Conservation (phyloP, 306 rosid species). For the Casuarina glauca region DNA sequence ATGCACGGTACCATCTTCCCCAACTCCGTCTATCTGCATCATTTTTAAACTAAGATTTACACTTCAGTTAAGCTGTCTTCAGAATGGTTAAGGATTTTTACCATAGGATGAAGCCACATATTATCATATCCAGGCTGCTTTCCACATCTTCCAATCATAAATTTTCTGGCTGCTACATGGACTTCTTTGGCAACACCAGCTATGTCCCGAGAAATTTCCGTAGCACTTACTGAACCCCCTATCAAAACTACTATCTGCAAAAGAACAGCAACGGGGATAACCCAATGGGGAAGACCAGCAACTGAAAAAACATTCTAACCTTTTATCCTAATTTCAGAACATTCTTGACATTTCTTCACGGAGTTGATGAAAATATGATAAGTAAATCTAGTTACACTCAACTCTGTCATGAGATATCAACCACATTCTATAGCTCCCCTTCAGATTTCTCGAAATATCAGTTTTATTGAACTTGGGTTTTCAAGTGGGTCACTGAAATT, state of each 20-base stretch:
- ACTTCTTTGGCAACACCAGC: slow-evolving; percentile 74
- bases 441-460: no score
- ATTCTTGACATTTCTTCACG: no score
- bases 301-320: neutral
- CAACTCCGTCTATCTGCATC: no score
- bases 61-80: no score
- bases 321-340: no score
- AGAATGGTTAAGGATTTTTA: slow-evolving; percentile 18
- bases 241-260: slow-evolving; percentile 67
- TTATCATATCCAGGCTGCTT: slow-evolving; percentile 50
- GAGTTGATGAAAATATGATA: no score
- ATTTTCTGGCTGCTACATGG: slow-evolving; percentile 65
- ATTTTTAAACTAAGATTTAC: no score
- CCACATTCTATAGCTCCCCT: slow-evolving; percentile 26
- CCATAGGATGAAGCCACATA: slow-evolving; percentile 86
- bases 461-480: no score
- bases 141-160: slow-evolving; percentile 31
- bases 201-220: slow-evolving; percentile 71
- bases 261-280: neutral
- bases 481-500: no score
- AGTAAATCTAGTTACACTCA: no score
- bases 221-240: slow-evolving; percentile 67
- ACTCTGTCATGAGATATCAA: slow-evolving; percentile 15
- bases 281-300: neutral
- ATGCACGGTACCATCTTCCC: no score